These are phyloP conservation scores for Globisporangium megalacanthum DNA, from an alignment of 352 stramenopile species.

Conservation along the genomic window DNA sequence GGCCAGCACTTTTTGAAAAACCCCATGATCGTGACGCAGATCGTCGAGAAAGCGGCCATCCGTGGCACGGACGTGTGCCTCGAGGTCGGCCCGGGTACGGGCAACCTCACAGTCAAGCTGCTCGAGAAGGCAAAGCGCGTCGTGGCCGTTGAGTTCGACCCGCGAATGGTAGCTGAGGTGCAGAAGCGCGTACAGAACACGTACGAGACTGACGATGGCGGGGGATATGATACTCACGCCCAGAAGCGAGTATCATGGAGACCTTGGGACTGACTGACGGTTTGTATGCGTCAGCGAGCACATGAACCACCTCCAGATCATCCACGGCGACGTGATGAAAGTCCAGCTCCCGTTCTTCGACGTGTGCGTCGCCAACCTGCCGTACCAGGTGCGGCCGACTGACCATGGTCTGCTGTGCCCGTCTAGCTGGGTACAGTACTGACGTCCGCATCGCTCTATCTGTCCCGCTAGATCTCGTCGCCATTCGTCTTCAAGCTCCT, in stretches of 20 bases:
- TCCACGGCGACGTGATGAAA: constrained; percentile 99
- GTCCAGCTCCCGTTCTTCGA: constrained; percentile 99
- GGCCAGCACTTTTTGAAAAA: constrained; percentile 99
- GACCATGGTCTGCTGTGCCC: background rate
- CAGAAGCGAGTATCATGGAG: too few species aligned
- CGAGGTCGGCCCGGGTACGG: constrained; percentile 96
- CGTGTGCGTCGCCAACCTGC: constrained; percentile 98
- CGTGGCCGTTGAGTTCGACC: constrained; percentile 98
- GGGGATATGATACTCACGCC: background rate
- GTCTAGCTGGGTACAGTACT: background rate
- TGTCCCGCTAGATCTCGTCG: constrained; percentile 89
- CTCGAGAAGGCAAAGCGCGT: constrained; percentile 97
- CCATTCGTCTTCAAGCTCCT: constrained; percentile 99
- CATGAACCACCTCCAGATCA: constrained; percentile 95
- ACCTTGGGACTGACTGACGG: too few species aligned
- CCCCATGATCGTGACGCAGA: constrained; percentile 94
- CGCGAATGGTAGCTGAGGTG: constrained; percentile 98
- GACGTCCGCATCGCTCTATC: background rate
- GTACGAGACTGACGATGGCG: constrained; percentile 17
- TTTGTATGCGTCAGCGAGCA: constrained; percentile 51
- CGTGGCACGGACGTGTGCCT: constrained; percentile 95
- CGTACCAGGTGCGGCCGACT: constrained; percentile 87
- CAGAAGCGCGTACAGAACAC: constrained; percentile 98
- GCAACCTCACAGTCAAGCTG: constrained; percentile 99
- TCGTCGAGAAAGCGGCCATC: constrained; percentile 96